These are phyloP conservation scores for Candida nitratophila DNA, from an alignment of 805 yeast species.

Conservation along the genomic window DNA sequence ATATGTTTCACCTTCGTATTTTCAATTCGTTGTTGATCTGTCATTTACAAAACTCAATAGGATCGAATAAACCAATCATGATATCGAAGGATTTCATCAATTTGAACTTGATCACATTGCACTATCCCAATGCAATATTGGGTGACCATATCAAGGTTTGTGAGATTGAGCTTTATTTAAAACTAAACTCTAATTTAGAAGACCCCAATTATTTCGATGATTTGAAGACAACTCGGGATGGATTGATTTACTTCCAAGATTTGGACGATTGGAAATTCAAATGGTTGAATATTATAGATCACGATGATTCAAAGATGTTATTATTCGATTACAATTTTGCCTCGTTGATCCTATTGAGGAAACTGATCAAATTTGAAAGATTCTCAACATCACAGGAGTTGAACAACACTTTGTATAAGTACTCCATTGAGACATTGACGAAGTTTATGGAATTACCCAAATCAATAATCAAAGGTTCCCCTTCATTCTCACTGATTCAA, in stretches of 20 bases:
- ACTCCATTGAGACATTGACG: constrained; percentile 38
- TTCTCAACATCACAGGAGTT: background rate
- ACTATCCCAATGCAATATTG: constrained; percentile 41
- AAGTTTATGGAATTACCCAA: constrained; percentile 38
- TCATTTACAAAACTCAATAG: constrained; percentile 44
- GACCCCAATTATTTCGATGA: background rate
- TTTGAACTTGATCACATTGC: constrained; percentile 35
- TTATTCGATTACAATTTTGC: constrained; percentile 42
- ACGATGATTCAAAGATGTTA: constrained; percentile 42
- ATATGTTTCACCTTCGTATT: constrained; percentile 47
- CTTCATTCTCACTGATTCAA: constrained; percentile 43
- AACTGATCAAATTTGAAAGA: constrained; percentile 20
- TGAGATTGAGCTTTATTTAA: constrained; percentile 35
- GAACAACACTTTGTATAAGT: constrained; percentile 30
- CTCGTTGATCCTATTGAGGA: constrained; percentile 33
- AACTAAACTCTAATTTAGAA: constrained; percentile 12
- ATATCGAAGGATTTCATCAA: constrained; percentile 32
- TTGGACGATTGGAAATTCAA: constrained; percentile 38
- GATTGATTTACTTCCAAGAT: constrained; percentile 20
- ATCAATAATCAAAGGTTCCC: constrained; percentile 46
- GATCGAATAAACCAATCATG: constrained; percentile 39
- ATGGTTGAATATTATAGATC: constrained; percentile 37
- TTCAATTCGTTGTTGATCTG: constrained; percentile 46
- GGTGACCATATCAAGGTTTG: constrained; percentile 51
- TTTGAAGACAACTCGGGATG: no score